A percentile compares a stretch with the other conserved stretches of the same genome.
Conservation (phyloP, 352 stramenopile genomes). For the Peronospora belbahrii region DNA sequence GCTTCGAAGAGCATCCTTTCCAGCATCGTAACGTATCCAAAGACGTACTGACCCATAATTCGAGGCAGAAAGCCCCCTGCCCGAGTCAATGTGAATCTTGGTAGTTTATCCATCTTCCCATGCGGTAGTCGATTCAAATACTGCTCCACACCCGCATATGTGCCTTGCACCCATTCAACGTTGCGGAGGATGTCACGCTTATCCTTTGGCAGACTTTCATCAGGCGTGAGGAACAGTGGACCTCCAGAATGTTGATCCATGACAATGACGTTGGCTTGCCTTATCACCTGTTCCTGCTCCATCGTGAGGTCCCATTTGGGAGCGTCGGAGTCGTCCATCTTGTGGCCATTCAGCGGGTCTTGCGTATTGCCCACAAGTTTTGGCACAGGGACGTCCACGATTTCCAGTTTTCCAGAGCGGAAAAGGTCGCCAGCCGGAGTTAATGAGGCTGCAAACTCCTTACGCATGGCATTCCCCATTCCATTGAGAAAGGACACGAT, state of each 20-base stretch:
- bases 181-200: constrained; percentile 33
- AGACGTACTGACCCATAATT: constrained; percentile 64
- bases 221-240: constrained; percentile 30
- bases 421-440: constrained; percentile 22
- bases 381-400: constrained; percentile 27
- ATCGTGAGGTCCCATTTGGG: constrained; percentile 23
- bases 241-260: constrained; percentile 39
- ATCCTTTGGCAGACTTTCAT: constrained; percentile 18
- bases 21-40: constrained; percentile 45
- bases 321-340: constrained; percentile 10
- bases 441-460: constrained; percentile 17
- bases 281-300: constrained; percentile 23
- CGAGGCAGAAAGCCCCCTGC: constrained; percentile 44
- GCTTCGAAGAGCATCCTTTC: constrained; percentile 59
- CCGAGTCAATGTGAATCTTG: constrained; percentile 40
- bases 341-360: constrained; percentile 26
- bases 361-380: constrained; percentile 28
- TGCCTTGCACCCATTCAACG: constrained; percentile 58
- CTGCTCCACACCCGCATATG: constrained; percentile 57
- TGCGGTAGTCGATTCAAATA: constrained; percentile 34
- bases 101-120: constrained; percentile 4
- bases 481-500: constrained; percentile 31
- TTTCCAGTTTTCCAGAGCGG: constrained; percentile 20
- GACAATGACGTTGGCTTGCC: constrained; percentile 25
- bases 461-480: constrained; percentile 24